phyloP scores from a whole-genome alignment of 768 basidiomycete species.

The Auricularia sp. region DNA sequence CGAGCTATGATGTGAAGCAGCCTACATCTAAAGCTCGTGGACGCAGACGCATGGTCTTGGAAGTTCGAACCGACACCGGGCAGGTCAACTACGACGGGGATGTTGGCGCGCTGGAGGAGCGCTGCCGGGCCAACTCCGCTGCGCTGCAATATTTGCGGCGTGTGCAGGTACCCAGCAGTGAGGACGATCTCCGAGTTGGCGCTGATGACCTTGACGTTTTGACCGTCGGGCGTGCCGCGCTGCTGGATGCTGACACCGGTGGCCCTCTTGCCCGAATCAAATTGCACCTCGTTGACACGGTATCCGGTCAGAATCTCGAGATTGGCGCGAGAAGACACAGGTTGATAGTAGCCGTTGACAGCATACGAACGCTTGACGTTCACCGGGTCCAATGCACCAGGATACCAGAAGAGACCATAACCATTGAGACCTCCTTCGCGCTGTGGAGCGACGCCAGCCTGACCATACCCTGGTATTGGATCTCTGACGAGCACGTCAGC shows the following conservation, averaged over 20 bases:
- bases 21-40: not conserved
- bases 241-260: not conserved
- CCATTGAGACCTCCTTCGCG: not conserved
- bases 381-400: not conserved
- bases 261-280: not conserved
- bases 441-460: not conserved
- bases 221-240: not conserved
- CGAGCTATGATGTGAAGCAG: not conserved
- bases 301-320: not conserved
- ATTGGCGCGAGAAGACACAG: not conserved
- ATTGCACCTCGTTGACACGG: not conserved
- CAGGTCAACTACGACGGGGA: constrained; percentile 14
- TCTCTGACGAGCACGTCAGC: not conserved
- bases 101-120: constrained; percentile 8
- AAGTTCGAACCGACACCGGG: constrained; percentile 13
- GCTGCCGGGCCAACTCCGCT: constrained; percentile 26
- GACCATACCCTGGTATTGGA: not conserved
- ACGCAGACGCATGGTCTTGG: not conserved
- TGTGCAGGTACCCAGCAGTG: not conserved
- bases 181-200: not conserved
- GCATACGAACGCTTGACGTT: not conserved
- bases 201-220: not conserved
- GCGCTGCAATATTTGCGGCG: constrained; percentile 47
- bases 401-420: constrained; percentile 1
- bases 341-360: not conserved